Evolutionary conservation across 108 stramenopile genomes (phyloP).

Genomic region (Parietichytrium sp.): DNA sequence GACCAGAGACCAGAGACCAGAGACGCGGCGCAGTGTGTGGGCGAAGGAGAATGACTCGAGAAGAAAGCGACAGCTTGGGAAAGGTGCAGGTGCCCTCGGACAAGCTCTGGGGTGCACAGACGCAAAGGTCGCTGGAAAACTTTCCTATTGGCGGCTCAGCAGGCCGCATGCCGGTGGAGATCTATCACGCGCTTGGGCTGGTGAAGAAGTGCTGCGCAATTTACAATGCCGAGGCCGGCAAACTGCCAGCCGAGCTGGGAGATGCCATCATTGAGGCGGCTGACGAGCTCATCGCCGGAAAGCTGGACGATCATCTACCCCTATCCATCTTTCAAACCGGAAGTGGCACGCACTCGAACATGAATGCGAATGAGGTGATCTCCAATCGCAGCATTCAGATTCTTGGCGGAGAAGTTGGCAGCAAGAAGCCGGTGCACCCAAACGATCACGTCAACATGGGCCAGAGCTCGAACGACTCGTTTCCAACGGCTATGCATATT

Average conservation of each 20-base stretch:
- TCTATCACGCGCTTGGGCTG: constrained; percentile 83
- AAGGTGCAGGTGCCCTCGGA: constrained; percentile 56
- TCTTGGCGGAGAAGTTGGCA: constrained; percentile 81
- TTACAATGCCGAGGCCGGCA: constrained; percentile 74
- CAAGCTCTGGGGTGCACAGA: constrained; percentile 74
- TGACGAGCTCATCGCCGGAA: constrained; percentile 82
- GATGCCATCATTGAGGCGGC: constrained; percentile 80
- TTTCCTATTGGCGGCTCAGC: constrained; percentile 91
- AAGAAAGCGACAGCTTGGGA: constrained; percentile 57
- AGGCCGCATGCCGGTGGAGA: constrained; percentile 85
- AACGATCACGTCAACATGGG: constrained; percentile 98
- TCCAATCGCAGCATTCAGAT: constrained; percentile 93
- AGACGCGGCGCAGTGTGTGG: not conserved
- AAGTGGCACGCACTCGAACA: constrained; percentile 94
- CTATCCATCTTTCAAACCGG: constrained; percentile 94
- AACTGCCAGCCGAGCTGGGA: constrained; percentile 65
- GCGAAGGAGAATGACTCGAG: not conserved
- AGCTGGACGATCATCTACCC: constrained; percentile 91
- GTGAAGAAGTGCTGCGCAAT: constrained; percentile 87
- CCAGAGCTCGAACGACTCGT: constrained; percentile 88
- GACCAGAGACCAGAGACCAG: not conserved
- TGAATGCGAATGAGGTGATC: constrained; percentile 98
- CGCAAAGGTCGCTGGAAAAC: constrained; percentile 87
- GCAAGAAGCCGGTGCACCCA: constrained; percentile 86
- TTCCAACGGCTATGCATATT: constrained; percentile 97